Evolutionary conservation across 2,329 filamentous ascomycete genomes (phyloP).

Genomic region (Dryadomyces quercus-mongolicae): DNA sequence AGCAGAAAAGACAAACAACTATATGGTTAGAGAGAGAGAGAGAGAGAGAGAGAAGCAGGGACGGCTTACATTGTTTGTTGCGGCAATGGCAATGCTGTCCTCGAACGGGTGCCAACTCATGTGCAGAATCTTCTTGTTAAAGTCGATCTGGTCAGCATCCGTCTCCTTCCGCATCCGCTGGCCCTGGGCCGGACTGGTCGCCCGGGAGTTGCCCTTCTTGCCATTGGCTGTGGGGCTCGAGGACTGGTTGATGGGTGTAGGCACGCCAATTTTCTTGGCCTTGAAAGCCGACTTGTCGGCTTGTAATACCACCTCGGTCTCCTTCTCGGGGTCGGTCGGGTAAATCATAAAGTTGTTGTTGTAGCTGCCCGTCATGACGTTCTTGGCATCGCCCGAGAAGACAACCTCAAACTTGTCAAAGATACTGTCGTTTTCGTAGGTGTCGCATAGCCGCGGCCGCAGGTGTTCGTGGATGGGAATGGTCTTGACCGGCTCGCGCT

Average conservation of each 20-base stretch:
- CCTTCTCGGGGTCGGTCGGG: constrained; percentile 87
- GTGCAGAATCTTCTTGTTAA: constrained; percentile 99
- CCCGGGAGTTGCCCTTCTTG: constrained; percentile 82
- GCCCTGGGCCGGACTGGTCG: constrained; percentile 77
- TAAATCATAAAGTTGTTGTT: constrained; percentile 99
- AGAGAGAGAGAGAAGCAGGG: background rate
- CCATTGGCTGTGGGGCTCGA: constrained; percentile 61
- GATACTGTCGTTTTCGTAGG: constrained; percentile 98
- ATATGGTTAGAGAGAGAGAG: background rate
- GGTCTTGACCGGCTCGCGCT: constrained; percentile 91
- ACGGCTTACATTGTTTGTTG: constrained; percentile 91
- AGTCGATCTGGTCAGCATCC: constrained; percentile 97
- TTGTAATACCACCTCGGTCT: constrained; percentile 93
- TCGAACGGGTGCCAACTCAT: constrained; percentile 99
- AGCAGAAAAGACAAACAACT: constrained; percentile 6
- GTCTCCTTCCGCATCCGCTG: constrained; percentile 98
- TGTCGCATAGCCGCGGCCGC: constrained; percentile 86
- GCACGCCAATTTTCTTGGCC: constrained; percentile 97
- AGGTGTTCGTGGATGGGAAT: constrained; percentile 98
- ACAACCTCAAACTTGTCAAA: constrained; percentile 99
- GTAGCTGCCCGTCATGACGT: constrained; percentile 99
- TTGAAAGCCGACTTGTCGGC: constrained; percentile 99
- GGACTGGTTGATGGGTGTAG: constrained; percentile 84
- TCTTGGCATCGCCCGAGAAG: constrained; percentile 95
- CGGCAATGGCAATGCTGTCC: constrained; percentile 98